phyloP scores from a whole-genome alignment of 179 eudicot genomes.

The Vitellaria paradoxa region DNA sequence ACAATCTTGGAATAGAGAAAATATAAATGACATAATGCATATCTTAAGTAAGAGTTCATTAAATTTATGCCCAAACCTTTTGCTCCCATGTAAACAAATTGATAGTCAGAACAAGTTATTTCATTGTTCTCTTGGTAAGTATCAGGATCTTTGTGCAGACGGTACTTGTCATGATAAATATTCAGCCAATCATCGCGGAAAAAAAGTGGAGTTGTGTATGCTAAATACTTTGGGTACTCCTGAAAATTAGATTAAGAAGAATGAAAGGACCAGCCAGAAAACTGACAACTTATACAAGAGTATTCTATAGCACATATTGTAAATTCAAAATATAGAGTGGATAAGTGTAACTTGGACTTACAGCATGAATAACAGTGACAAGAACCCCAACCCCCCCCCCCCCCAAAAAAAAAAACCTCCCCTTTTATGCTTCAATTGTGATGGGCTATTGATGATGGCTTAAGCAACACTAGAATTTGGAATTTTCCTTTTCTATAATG shows the following conservation, averaged over 20 bases:
- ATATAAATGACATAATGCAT: neutral
- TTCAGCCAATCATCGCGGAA: constrained; percentile 94
- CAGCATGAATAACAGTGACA: no score
- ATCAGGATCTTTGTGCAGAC: constrained; percentile 62
- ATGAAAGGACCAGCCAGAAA: neutral
- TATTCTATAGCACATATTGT: neutral
- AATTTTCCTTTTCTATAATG: no score
- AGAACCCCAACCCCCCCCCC: no score
- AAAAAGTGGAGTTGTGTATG: constrained; percentile 70
- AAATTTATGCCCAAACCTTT: constrained; percentile 67
- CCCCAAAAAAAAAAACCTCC: no score
- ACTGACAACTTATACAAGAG: neutral
- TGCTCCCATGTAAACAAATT: constrained; percentile 99
- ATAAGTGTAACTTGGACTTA: no score
- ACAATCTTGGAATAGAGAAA: neutral
- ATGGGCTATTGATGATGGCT: no score
- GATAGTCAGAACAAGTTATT: constrained; percentile 92
- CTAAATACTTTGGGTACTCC: constrained; percentile 88
- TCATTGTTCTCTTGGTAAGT: constrained; percentile 44
- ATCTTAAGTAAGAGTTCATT: constrained; percentile 30
- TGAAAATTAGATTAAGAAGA: constrained; percentile 36
- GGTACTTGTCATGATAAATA: constrained; percentile 77
- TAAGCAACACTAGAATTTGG: no score
- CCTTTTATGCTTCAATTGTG: no score
- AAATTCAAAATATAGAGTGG: neutral